Evolutionary conservation across 2,329 filamentous ascomycete genomes (phyloP), one percentile per base, ranked within the genome.

Genomic region (Calonectria multiphialidica): DNA sequence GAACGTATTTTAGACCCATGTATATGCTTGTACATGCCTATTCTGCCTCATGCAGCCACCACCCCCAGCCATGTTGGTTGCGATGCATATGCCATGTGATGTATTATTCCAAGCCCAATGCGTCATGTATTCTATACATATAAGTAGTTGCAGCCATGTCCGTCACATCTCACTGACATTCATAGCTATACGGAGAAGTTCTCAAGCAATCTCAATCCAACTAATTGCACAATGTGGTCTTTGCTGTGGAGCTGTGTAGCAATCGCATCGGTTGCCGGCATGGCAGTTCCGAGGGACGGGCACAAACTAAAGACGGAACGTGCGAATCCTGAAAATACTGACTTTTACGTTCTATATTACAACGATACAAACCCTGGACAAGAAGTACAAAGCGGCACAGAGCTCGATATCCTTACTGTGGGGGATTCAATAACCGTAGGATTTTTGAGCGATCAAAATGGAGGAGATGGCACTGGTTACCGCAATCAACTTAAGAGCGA

Each of bases 341-440:
- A 9, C 33, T 6, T 12, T 40, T 25, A 45, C 3, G 30, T 71
- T 8, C 5, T 74, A 1, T 28, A 66, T 2, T 74, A 74, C 59
- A 62, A 71, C 25, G 10, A 66, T 12, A 47, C 9, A 6, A 0
- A 44, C 1, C 21, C 68, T 4, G 65, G 72, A 6, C n/a, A 71
- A 25, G 3, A 62, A 13, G 66, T 75, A 2, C 50, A 72, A 15
- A 59, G 61, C 1, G 66, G 45, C 0, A 63, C 40, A 2, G 40
- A 72, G 18, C 50, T 75, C 0, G 33, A 64, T 0, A 72, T 75
- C 3, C 72, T 72, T 1, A 55, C 66, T 1, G 72, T 68, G 0
- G 73, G 73, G 0, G 73, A 72, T 7, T 75, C 73, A 3, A 75
- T 72, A 12, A 75, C 70, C 0, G 72, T 71, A 2, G 73, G 72